Base-by-base conservation (phyloP, 2,329 filamentous ascomycete genomes). In the Emmonsiellopsis sp. region DNA sequence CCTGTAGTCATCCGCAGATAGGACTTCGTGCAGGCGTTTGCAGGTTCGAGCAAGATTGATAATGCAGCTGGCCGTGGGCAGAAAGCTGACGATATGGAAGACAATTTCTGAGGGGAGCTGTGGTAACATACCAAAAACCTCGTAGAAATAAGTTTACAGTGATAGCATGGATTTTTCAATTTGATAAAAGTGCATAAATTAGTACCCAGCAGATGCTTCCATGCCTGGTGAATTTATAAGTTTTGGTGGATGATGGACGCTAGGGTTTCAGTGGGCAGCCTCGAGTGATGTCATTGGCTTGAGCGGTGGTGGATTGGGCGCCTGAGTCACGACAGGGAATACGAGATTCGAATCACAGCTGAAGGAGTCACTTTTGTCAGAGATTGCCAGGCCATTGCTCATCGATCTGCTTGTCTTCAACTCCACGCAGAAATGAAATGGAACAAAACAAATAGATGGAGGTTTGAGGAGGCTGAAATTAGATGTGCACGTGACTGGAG, bases 1-100 rank as follows among this genome's bases (percentile, higher is more conserved):
- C 34, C 73, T 70, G 67, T 76, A 79, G 45, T 78, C 73, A 53
- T 76, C 71, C 42, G 71, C 69, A 5, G 71, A 65, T 37, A 79
- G 65, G 53, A 76, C 73, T 7, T 63, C 57, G 58, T 78, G 64
- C 9, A 81, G 64, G 38, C 65, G 67, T 48, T 64, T 73, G 59
- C 72, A 79, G 13, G 75, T 76, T 38, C 67, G 67, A 2, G 74
- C 69, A 15, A 82, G 66, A 54, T 66, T 63, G 11, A 68, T 61
- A 40, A 82, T 59, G 20, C 71, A 68, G 51, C 67, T 71, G 5
- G 73, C 73, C 10, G 72, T 73, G 1, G 76, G 72, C 7, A 81
- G 65, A 61, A 69, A 64, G 50, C 59, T 59, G 47, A 68, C 66
- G 37, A 76, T 69, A 34, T 70, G 64, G 53, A 71, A 70, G 10